Conservation (phyloP, 2,329 filamentous ascomycete genomes). For the Colletotrichum gigasporum region DNA sequence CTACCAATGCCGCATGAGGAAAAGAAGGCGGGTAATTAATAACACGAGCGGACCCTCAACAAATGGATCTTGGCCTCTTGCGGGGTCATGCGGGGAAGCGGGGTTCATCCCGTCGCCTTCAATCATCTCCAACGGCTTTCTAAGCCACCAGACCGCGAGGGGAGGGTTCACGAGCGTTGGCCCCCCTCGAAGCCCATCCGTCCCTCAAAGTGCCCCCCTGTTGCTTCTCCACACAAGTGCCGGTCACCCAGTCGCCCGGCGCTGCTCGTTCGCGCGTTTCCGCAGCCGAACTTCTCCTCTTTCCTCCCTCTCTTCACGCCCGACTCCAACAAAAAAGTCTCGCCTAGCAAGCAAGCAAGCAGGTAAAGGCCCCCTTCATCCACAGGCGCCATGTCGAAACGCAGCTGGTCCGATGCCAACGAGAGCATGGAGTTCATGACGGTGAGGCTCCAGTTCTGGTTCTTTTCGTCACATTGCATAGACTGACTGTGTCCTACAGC, state of each 20-base stretch:
- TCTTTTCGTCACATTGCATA: neutral
- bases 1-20: too few relatives aligned
- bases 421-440: constrained; percentile 24
- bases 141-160: constrained; percentile 9
- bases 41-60: too few relatives aligned
- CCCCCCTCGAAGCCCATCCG: neutral
- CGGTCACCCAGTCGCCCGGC: constrained; percentile 12
- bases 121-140: constrained; percentile 18
- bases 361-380: too few relatives aligned
- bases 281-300: constrained; percentile 21
- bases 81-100: constrained; percentile 14
- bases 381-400: constrained; percentile 29
- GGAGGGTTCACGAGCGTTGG: too few relatives aligned
- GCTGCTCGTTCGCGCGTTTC: neutral
- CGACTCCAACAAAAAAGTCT: neutral
- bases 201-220: neutral
- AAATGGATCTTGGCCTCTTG: too few relatives aligned
- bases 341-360: neutral
- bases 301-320: constrained; percentile 1
- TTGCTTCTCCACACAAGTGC: constrained; percentile 17
- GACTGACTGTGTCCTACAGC: neutral
- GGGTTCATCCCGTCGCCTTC: neutral
- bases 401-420: constrained; percentile 31
- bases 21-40: too few relatives aligned
- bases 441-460: neutral